phyloP scores from a whole-genome alignment of 495 filamentous ascomycete genomes.

The Daldinia grandis region DNA sequence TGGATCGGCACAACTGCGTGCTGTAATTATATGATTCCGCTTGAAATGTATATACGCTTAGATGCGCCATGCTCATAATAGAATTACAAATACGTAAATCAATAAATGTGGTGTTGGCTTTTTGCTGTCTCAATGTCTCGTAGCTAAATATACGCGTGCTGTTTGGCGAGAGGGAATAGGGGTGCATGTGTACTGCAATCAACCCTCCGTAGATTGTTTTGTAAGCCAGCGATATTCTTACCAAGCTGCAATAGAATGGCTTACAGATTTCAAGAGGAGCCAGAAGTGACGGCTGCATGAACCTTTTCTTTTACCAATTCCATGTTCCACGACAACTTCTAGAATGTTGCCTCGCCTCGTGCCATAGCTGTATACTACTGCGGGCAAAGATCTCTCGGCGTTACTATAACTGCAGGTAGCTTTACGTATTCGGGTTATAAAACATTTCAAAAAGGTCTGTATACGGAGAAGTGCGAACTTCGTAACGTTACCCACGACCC shows the following conservation, averaged over 20 bases:
- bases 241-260: background rate
- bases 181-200: background rate
- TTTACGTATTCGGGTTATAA: slow-evolving; percentile 24
- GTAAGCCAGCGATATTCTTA: slow-evolving; percentile 1
- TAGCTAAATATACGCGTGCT: background rate
- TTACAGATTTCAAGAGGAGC: background rate
- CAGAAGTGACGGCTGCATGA: background rate
- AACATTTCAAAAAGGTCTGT: background rate
- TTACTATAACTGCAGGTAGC: background rate
- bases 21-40: background rate
- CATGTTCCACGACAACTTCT: slow-evolving; percentile 19
- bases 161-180: background rate
- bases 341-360: slow-evolving; percentile 27
- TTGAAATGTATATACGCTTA: background rate
- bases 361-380: slow-evolving; percentile 16
- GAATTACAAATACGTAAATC: background rate
- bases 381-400: slow-evolving; percentile 21
- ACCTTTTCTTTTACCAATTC: background rate
- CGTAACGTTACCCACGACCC: slow-evolving; percentile 40
- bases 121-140: background rate
- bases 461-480: background rate
- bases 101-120: slow-evolving; percentile 7
- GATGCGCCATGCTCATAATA: background rate
- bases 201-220: background rate
- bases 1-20: background rate